phyloP scores from a whole-genome alignment of 2,329 filamentous ascomycete genomes.

The Claviceps monticola region DNA sequence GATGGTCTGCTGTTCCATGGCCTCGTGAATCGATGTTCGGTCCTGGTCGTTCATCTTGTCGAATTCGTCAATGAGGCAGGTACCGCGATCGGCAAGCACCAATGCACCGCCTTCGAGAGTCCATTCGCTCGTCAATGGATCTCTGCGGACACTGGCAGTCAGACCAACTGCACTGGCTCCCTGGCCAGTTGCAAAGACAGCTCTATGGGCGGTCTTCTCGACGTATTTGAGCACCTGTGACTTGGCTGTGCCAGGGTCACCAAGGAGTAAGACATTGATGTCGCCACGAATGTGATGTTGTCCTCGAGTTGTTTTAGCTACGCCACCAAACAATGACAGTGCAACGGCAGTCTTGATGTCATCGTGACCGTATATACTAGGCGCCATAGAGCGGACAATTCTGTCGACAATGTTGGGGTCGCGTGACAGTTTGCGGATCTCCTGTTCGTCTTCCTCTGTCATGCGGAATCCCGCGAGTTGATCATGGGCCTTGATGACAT shows the following conservation, averaged over 20 bases:
- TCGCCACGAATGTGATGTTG: slow-evolving; percentile 87
- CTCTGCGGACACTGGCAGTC: slow-evolving; percentile 87
- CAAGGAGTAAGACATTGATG: slow-evolving; percentile 92
- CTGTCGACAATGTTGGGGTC: slow-evolving; percentile 90
- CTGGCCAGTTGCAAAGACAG: slow-evolving; percentile 94
- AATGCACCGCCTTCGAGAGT: slow-evolving; percentile 91
- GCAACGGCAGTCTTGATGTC: slow-evolving; percentile 97
- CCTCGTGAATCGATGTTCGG: slow-evolving; percentile 94
- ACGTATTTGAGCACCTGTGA: slow-evolving; percentile 96
- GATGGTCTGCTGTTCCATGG: slow-evolving; percentile 99
- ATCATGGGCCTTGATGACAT: slow-evolving; percentile 92
- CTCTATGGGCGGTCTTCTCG: slow-evolving; percentile 91
- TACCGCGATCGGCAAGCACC: slow-evolving; percentile 87
- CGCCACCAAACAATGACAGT: slow-evolving; percentile 85
- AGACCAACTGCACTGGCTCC: slow-evolving; percentile 95
- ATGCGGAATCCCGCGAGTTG: slow-evolving; percentile 92
- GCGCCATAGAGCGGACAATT: slow-evolving; percentile 83
- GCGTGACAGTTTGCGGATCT: slow-evolving; percentile 75
- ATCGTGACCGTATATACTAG: slow-evolving; percentile 91
- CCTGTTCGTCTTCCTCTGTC: slow-evolving; percentile 86
- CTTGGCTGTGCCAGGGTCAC: slow-evolving; percentile 95
- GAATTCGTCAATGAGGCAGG: slow-evolving; percentile 95
- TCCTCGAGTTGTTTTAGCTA: slow-evolving; percentile 80
- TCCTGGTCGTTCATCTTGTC: slow-evolving; percentile 99
- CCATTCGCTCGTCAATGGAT: slow-evolving; percentile 93